phyloP scores from a whole-genome alignment of 2,329 filamentous ascomycete genomes.

The Truncatella angustata region DNA sequence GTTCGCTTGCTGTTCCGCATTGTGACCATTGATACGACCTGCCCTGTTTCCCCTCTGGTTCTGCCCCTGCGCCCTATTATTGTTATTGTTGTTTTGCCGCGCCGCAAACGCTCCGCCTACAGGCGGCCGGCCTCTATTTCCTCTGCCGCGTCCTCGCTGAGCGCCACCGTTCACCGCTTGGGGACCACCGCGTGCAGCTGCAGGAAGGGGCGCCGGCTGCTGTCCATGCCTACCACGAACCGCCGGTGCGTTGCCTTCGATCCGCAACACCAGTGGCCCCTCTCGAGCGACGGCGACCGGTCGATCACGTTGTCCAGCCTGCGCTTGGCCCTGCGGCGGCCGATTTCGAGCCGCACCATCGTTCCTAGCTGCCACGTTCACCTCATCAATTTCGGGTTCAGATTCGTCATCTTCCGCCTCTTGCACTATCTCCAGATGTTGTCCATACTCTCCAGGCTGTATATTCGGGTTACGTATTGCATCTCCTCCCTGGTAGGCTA shows the following conservation, averaged over 20 bases:
- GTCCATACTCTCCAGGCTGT: constrained; percentile 19
- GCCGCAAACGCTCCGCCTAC: constrained; percentile 20
- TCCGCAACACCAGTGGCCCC: constrained; percentile 55
- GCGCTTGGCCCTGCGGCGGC: constrained; percentile 9
- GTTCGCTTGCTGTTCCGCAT: constrained; percentile 17
- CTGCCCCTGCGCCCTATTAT: constrained; percentile 12
- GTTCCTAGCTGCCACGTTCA: constrained; percentile 10
- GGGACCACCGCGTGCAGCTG: constrained; percentile 16
- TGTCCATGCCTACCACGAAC: constrained; percentile 21
- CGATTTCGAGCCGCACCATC: constrained; percentile 23
- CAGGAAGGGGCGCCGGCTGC: constrained; percentile 22
- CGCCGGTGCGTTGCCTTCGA: constrained; percentile 38
- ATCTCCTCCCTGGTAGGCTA: constrained; percentile 41
- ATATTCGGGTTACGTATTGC: constrained; percentile 16
- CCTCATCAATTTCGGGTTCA: constrained; percentile 20
- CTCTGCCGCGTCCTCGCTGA: constrained; percentile 25
- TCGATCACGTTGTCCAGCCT: constrained; percentile 12
- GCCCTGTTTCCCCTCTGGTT: constrained; percentile 18
- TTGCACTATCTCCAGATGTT: constrained; percentile 18
- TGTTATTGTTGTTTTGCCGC: constrained; percentile 22
- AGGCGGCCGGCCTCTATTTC: constrained; percentile 27
- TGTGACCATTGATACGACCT: constrained; percentile 14
- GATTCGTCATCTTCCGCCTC: constrained; percentile 21
- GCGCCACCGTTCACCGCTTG: constrained; percentile 26
- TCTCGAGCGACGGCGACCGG: constrained; percentile 50